Percentiles rank a stretch among this genome's conserved stretches.
phyloP scores from a whole-genome alignment of 2,329 filamentous ascomycete species.

The Bipolaris zeicola region DNA sequence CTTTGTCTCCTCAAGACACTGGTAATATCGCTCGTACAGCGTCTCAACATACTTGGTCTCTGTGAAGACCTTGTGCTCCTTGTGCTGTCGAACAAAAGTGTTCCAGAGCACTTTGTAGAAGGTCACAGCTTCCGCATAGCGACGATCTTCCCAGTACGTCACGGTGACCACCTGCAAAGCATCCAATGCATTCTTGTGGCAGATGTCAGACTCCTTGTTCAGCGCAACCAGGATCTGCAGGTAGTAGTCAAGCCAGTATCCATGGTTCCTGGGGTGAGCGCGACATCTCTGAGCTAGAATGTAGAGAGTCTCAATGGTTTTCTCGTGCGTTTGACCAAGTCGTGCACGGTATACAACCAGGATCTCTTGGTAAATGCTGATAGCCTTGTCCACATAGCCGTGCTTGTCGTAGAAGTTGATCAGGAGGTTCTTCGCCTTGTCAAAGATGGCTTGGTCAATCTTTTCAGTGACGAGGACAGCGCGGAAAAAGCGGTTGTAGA shows the following conservation, averaged over 20 bases:
- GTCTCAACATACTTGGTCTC: conserved; percentile 49
- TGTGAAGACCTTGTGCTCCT: conserved; percentile 52
- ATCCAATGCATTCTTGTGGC: conserved; percentile 49
- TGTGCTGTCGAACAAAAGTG: conserved; percentile 52
- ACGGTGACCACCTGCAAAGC: conserved; percentile 51
- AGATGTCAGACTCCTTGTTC: conserved; percentile 48
- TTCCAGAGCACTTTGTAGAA: conserved; percentile 54
- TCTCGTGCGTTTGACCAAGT: conserved; percentile 48
- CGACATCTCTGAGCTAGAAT: conserved; percentile 49
- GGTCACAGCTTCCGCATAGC: conserved; percentile 49
- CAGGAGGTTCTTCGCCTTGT: conserved; percentile 42
- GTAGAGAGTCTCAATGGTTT: conserved; percentile 57
- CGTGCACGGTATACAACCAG: conserved; percentile 42
- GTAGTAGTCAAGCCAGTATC: conserved; percentile 55
- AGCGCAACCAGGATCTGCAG: conserved; percentile 53
- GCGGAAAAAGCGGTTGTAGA: conserved; percentile 48
- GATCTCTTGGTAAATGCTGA: conserved; percentile 46
- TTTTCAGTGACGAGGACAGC: conserved; percentile 41
- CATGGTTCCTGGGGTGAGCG: conserved; percentile 49
- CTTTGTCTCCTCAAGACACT: conserved; percentile 52
- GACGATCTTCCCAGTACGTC: conserved; percentile 52
- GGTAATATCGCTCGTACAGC: conserved; percentile 55
- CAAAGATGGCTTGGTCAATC: conserved; percentile 39
- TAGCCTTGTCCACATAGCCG: conserved; percentile 46
- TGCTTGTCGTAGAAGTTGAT: conserved; percentile 49